Evolutionary conservation across 2,329 filamentous ascomycete species (phyloP), one percentile per base, ranked within the genome.

Genomic region (Mollisiaceae sp.): DNA sequence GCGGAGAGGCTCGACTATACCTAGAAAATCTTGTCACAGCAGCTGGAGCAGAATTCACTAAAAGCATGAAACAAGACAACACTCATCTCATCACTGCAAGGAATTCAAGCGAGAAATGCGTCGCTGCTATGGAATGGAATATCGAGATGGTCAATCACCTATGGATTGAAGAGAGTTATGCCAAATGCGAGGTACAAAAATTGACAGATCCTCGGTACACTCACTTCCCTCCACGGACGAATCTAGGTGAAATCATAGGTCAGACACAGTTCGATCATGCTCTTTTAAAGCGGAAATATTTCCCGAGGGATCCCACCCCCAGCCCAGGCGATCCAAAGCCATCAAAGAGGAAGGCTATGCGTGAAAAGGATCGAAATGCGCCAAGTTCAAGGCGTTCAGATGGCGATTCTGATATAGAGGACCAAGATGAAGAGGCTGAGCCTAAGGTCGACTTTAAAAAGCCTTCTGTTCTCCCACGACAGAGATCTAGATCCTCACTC

Each of bases 101-200:
- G 72, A 88, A 90, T 65, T 88, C 88, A 64, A 96, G 94, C 74
- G 95, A 98, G 75, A 99, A 99, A 78, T 97, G 92, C 77, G 89
- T 91, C 43, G 95, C 95, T 1, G 95, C 95, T 0, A 86, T 88
- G 67, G 95, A 98, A 79, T 99, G 95, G 95, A 90, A 91, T 61
- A 89, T 98, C 62, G 82, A 93, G 64, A 90, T 97, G 72, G 82
- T 97, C 72, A 99, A 98, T 77, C 95, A 99, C 76, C 83, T 99
- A 0, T 99, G 95, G 95, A 85, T 99, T 55, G 95, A 99, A 78
- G 95, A 99, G 75, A 96, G 93, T 78, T 99, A 98, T 75, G 93
- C 94, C 1, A 93, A 91, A 76, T 97, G 93, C 81, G 85, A 91
- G 74, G 81, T 90, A 65, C 90, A 92, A 75, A 86, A 87, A 0